phyloP scores from a whole-genome alignment of 169 alveolate species.

The Pseudocohnilembus persalinus region DNA sequence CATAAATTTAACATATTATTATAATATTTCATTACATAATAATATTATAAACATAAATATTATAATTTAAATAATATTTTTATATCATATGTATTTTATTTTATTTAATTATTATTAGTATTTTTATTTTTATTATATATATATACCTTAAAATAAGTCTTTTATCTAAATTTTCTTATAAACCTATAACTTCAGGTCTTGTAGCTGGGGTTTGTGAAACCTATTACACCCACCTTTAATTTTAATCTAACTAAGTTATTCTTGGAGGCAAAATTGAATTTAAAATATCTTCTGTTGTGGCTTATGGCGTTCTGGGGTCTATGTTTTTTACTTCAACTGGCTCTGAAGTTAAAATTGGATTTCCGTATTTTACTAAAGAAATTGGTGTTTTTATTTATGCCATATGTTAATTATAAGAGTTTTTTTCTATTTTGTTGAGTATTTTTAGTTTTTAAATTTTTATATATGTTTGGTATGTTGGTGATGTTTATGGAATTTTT shows the following conservation, averaged over 20 bases:
- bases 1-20: too few relatives aligned
- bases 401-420: background rate
- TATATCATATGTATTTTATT: too few relatives aligned
- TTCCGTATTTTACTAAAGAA: background rate
- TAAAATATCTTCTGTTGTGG: constrained; percentile 89
- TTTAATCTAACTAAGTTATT: constrained; percentile 86
- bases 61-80: too few relatives aligned
- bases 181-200: constrained; percentile 87
- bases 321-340: background rate
- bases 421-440: too few relatives aligned
- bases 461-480: too few relatives aligned
- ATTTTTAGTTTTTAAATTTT: too few relatives aligned
- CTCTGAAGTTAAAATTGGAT: background rate
- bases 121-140: too few relatives aligned
- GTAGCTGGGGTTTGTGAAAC: constrained; percentile 93
- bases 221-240: constrained; percentile 90
- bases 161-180: constrained; percentile 89
- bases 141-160: constrained; percentile 15
- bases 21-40: too few relatives aligned
- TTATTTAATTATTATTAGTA: too few relatives aligned
- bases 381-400: background rate
- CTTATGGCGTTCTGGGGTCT: background rate
- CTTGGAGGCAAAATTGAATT: constrained; percentile 93
- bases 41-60: too few relatives aligned
- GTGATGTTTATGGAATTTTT: too few relatives aligned